Percentiles rank a stretch among this genome's conserved stretches.
Evolutionary conservation across 352 stramenopile genomes (phyloP).

Genomic region (Phytophthora pisi): DNA sequence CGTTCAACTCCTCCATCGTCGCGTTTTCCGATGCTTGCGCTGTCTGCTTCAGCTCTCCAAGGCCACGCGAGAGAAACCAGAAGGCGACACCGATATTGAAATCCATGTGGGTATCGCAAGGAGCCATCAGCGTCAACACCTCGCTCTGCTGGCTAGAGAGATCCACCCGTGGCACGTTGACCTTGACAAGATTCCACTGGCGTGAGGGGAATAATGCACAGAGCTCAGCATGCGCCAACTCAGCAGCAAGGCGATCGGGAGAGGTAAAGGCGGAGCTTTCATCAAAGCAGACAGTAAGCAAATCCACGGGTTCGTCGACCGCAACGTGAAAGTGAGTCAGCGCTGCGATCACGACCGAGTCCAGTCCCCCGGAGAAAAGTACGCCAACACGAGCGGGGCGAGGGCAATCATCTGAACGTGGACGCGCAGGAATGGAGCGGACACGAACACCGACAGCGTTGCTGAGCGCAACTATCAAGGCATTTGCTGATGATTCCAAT

Average conservation of each 20-base stretch:
- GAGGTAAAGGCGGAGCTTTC: constrained; percentile 57
- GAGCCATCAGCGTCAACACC: constrained; percentile 82
- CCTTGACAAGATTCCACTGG: constrained; percentile 82
- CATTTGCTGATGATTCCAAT: constrained; percentile 35
- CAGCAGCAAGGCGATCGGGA: constrained; percentile 91
- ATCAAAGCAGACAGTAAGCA: constrained; percentile 97
- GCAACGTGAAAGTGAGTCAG: constrained; percentile 82
- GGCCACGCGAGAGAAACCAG: constrained; percentile 92
- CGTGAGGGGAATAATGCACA: constrained; percentile 81
- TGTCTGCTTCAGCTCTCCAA: constrained; percentile 36
- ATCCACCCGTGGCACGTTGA: constrained; percentile 82
- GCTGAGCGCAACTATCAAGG: constrained; percentile 73
- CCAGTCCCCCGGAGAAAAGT: constrained; percentile 96
- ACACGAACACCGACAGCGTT: constrained; percentile 85
- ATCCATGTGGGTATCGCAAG: constrained; percentile 95
- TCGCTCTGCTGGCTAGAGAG: constrained; percentile 69
- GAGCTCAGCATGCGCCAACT: constrained; percentile 86
- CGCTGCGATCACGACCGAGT: constrained; percentile 95
- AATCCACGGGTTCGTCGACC: constrained; percentile 77
- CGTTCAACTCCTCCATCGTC: constrained; percentile 44
- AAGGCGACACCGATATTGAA: constrained; percentile 97
- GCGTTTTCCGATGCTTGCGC: not conserved
- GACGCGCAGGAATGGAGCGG: constrained; percentile 48
- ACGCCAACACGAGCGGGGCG: constrained; percentile 71
- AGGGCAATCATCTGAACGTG: not conserved